Evolutionary conservation across 2,329 filamentous ascomycete species (phyloP), one percentile per base, ranked within the genome.

Genomic region (Zasmidium cellare): DNA sequence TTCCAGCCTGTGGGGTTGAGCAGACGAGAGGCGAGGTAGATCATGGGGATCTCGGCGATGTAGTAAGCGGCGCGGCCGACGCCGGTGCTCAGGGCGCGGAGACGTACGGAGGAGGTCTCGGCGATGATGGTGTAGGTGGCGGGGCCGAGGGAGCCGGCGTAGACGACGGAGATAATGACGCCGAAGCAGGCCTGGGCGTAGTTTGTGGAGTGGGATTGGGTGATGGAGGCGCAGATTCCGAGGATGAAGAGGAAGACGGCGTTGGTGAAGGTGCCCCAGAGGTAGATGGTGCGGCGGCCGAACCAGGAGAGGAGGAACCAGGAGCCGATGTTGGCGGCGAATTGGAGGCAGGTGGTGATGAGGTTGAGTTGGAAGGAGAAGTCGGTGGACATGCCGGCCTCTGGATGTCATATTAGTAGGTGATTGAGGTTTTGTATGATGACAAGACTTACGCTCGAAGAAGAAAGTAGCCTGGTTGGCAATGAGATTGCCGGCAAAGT

Each of bases 401-500:
- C 58, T 62, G 76, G 20, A 71, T 67, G 51, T 3, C 19, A n/a
- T 16, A 22, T 66, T 19, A 63, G 51, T 50, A n/a, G 28, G 52
- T 2, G 57, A 50, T 61, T 59, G 12, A 50, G 3, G 11, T 3
- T 7, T 31, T 31, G 7, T 11, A 18, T 46, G 20, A 38, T 3
- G 38, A 50, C 16, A n/a, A 25, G 31, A 24, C 77, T 75, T 61
- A 79, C 77, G 74, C 44, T 70, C 67, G 55, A 71, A 74, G 70
- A 77, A 77, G 63, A 63, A 69, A 1, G 69, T 67, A 75, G 83
- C 81, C 66, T 85, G 82, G 62, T 84, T 84, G 65, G 83, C 81
- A 54, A 85, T 82, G 47, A 84, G 75, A 62, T 84, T 85, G 56
- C 83, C 82, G 2, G 81, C 79, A 28, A 85, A 74, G 63, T 84